A percentile compares a stretch with the other conserved stretches of the same genome.
Conservation (phyloP, 805 yeast species). For the Diddensiella santjacobensis region DNA sequence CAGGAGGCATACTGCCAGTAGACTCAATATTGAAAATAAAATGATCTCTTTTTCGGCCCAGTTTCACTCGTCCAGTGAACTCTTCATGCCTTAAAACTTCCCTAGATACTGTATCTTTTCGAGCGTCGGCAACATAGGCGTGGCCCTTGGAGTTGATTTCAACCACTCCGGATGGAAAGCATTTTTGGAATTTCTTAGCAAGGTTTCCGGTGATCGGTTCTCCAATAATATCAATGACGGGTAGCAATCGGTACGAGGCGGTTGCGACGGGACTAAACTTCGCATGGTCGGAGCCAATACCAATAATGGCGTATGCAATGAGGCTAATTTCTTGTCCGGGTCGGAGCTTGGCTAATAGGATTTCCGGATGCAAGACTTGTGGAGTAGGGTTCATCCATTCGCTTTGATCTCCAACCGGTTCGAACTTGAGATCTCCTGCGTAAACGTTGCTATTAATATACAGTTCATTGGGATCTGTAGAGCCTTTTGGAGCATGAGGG, state of each 20-base stretch:
- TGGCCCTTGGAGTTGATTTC: constrained; percentile 61
- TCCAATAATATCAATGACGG: constrained; percentile 68
- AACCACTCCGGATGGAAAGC: constrained; percentile 92
- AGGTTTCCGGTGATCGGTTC: constrained; percentile 71
- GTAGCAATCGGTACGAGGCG: constrained; percentile 90
- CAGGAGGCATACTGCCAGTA: constrained; percentile 96
- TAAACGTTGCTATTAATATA: constrained; percentile 84
- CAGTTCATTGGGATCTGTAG: constrained; percentile 77
- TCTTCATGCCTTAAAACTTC: constrained; percentile 94
- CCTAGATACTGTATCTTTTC: constrained; percentile 95
- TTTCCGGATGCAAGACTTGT: constrained; percentile 78
- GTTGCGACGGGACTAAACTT: constrained; percentile 97
- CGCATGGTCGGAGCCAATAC: constrained; percentile 93
- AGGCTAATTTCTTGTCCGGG: constrained; percentile 96
- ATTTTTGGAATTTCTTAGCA: constrained; percentile 76
- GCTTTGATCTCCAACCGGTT: constrained; percentile 84
- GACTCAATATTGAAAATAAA: constrained; percentile 93
- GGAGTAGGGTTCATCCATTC: constrained; percentile 55
- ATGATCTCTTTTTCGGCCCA: constrained; percentile 89
- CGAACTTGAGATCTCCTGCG: constrained; percentile 84
- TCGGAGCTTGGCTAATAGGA: constrained; percentile 84
- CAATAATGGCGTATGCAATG: constrained; percentile 85
- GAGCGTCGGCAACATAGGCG: constrained; percentile 82
- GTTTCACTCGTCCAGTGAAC: constrained; percentile 80
- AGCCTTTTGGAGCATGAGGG: constrained; percentile 72